Evolutionary conservation across 2,329 filamentous ascomycete genomes (phyloP), one percentile per base, ranked within the genome.

Genomic region (Xylariaceae sp.): DNA sequence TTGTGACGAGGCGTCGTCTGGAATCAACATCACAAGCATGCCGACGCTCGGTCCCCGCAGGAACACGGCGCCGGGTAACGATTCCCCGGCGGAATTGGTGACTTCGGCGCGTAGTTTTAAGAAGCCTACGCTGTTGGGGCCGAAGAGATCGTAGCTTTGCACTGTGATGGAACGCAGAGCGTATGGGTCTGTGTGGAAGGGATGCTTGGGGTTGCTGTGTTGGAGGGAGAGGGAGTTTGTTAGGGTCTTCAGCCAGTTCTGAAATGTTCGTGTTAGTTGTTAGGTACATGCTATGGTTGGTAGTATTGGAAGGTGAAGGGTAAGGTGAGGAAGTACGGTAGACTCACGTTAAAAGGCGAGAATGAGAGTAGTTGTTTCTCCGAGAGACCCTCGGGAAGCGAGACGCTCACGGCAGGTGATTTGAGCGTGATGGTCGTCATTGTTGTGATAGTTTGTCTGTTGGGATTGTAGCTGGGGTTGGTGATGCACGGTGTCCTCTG

Each of bases 1-100:
- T 2, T 65, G 14, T 61, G 52, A 5, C 5, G 7, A 67, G 46
- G 65, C 71, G 65, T 86, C 82, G 45, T 84, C 79, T 0, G 83
- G 83, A 6, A 82, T 64, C 6, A 85, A 76, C 65, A 84, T 77
- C 24, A 85, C 77, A 7, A 87, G 77, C 79, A 87, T 83, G 21
- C 78, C 84, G 39, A 87, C 84, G 65, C 79, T 82, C n/a, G 83
- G 79, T 0, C 85, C 85, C 33, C 85, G 79, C 2, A 88, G 75
- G 57, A 88, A 82, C 0, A 84, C 75, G 2, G 75, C 74, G 4
- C 82, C 83, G 0, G 85, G 83, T 0, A 88, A 75, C 1, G 64
- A 69, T 61, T 84, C 80, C 52, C 78, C 79, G 0, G 73, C 72
- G 1, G 61, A 54, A 63, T 84, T 87, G 56, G 73, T 70, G 1